Evolutionary conservation across 108 stramenopile species (phyloP), one percentile per base, ranked within the genome.

Genomic region (Schizochytrium sp.): DNA sequence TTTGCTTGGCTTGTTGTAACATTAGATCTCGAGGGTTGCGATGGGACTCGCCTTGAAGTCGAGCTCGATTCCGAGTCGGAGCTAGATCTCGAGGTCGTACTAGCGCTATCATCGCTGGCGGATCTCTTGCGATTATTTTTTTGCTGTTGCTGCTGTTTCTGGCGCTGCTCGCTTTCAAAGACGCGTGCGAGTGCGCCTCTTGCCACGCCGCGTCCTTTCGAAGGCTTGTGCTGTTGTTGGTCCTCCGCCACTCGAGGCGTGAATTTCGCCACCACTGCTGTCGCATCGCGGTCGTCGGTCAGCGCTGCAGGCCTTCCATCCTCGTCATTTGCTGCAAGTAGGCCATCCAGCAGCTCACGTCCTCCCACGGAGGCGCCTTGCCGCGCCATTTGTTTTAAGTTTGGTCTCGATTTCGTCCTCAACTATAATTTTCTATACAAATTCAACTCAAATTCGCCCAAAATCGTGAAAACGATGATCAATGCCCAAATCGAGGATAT

Each of bases 1-100:
- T 28, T 28, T 28, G 28, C 28, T 28, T 28, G 28, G 28, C 28
- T 28, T 28, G 28, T 28, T 28, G 28, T 28, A 28, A 28, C 28
- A 28, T 28, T 28, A 28, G 28, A 28, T 28, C 28, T 28, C 28
- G 28, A 28, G 28, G 28, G 28, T 28, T 28, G 28, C 28, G 28
- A 28, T 28, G 28, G 28, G 28, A 28, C 28, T 28, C 28, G 28
- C 28, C 28, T 28, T 28, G 28, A 17, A 60, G 17, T n/a, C 19
- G 59, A 60, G 59, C 19, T n/a, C 59, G 59, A 60, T 17, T 60
- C 59, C 59, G 59, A 60, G 59, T 60, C 59, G 19, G 72, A 72
- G 72, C 40, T 41, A 15, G 72, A 19, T 50, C 50, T 56, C 15
- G 83, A 87, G 15, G 83, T 0, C 0, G 83, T 28, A 28, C 13